Base-by-base conservation (phyloP, 805 yeast species). In the Jamesozyma gamospora region DNA sequence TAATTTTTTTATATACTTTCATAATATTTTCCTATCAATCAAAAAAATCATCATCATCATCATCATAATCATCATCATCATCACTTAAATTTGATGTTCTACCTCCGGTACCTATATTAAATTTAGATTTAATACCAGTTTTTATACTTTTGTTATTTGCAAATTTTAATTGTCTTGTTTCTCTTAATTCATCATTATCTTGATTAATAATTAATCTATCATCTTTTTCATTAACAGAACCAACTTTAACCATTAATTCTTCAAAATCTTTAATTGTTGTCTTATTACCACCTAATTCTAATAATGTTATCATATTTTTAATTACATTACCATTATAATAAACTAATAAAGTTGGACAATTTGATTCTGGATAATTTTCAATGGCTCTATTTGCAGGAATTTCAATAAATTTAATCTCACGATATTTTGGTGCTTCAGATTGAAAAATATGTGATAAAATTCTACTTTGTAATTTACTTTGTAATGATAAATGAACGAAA, bases 331-430 rank as follows among this genome's bases (percentile, higher is more conserved):
- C 81, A 40, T 85, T 75, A 53, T 75, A 74, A 60, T 92, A 92
- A 1, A 92, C 74, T 37, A 92, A 69, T 7, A 92, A 65, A 0
- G 98, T 92, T 2, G 99, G 99, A 51, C 95, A 82, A 65, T 85
- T 88, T 26, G 72, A 58, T 19, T 84, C 90, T 2, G 98, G 96
- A 59, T 88, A 92, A 55, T 80, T 79, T 53, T 90, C 97, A 47
- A 88, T 82, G 38, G 96, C 95, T 60, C 96, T 77, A 42, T 75
- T 71, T 18, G 84, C 95, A n/a, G 83, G 80, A 36, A 92, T 92
- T 50, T 92, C 96, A 32, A 86, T 90, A 56, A 92, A 83, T 61
- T 92, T 92, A 50, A 90, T 63, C 53, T 92, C 95, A 17, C 75
- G 73, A 57, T 75, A 90, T 52, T 75, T 80, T 2, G 63, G 55